A percentile compares a stretch with the other conserved stretches of the same genome.
phyloP scores from a whole-genome alignment of 148 eudicot genomes.

The Vaccinium corymbosum region DNA sequence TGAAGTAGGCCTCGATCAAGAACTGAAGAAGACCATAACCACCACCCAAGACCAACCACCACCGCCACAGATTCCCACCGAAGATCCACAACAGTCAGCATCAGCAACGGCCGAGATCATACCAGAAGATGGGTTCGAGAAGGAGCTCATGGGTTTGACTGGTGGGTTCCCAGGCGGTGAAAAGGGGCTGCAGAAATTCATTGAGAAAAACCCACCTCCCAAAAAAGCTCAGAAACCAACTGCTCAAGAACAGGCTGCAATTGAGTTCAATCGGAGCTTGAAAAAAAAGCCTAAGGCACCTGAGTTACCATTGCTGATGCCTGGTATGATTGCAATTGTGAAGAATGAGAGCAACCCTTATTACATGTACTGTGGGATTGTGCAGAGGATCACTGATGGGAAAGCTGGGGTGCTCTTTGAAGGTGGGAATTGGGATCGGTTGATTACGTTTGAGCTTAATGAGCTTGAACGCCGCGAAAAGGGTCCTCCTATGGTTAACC shows the following conservation, averaged over 20 bases:
- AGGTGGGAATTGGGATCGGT: conserved; percentile 87
- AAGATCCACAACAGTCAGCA: conserved; percentile 25
- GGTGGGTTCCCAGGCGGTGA: conserved; percentile 96
- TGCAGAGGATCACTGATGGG: conserved; percentile 88
- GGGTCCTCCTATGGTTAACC: conserved; percentile 79
- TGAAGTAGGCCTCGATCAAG: conserved; percentile 62
- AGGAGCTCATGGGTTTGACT: conserved; percentile 74
- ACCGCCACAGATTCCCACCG: conserved; percentile 4
- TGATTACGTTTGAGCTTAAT: conserved; percentile 75
- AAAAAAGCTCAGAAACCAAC: conserved; percentile 8
- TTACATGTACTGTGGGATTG: conserved; percentile 76
- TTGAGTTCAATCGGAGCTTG: conserved; percentile 28
- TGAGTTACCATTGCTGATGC: conserved; percentile 66
- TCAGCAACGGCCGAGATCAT: conserved; percentile 7
- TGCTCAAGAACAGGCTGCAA: conserved; percentile 6
- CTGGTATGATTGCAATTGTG: conserved; percentile 86
- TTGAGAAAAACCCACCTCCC: conserved; percentile 77
- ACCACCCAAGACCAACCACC: conserved; percentile 19
- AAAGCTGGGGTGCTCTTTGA: conserved; percentile 87
- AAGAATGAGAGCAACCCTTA: conserved; percentile 70
- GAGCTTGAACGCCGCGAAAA: conserved; percentile 79
- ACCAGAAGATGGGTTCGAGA: conserved; percentile 59
- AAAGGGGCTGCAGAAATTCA: conserved; percentile 64
- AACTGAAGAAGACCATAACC: conserved; percentile 41
- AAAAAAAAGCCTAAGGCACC: conserved; percentile 59